phyloP scores from a whole-genome alignment of 257 asterid species.

The Ligustrum vulgare region DNA sequence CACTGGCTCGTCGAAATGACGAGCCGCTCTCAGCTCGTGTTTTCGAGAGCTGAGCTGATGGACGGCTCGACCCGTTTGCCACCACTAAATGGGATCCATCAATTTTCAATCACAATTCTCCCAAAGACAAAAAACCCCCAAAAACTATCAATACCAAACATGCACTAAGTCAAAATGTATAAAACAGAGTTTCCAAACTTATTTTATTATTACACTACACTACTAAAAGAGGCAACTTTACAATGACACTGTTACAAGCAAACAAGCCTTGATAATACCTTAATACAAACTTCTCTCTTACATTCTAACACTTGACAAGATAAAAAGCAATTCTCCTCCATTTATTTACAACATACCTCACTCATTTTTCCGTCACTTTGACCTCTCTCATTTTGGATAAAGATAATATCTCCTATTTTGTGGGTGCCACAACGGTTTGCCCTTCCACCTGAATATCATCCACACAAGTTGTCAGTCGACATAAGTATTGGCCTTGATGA shows the following conservation, averaged over 20 bases:
- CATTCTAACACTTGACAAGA: neutral
- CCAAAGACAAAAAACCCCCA: no score
- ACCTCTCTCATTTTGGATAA: constrained; percentile 11
- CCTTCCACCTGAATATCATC: constrained; percentile 86
- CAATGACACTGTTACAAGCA: neutral
- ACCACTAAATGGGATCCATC: no score
- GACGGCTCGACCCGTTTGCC: no score
- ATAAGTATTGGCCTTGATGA: neutral
- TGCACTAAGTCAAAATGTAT: no score
- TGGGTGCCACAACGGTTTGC: constrained; percentile 69
- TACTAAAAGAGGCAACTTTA: neutral
- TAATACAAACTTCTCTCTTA: neutral
- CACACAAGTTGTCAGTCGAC: constrained; percentile 18
- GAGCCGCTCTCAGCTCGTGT: no score
- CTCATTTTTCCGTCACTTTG: constrained; percentile 26
- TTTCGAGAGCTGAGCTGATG: no score
- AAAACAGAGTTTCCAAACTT: no score
- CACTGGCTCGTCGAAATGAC: no score
- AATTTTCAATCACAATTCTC: no score
- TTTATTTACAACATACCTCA: constrained; percentile 47
- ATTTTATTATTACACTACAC: neutral
- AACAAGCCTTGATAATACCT: neutral
- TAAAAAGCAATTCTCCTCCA: constrained; percentile 33
- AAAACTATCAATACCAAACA: no score
- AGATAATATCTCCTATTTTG: constrained; percentile 42